phyloP scores from a whole-genome alignment of 352 stramenopile genomes.

The Thalassiosira ordinaria region DNA sequence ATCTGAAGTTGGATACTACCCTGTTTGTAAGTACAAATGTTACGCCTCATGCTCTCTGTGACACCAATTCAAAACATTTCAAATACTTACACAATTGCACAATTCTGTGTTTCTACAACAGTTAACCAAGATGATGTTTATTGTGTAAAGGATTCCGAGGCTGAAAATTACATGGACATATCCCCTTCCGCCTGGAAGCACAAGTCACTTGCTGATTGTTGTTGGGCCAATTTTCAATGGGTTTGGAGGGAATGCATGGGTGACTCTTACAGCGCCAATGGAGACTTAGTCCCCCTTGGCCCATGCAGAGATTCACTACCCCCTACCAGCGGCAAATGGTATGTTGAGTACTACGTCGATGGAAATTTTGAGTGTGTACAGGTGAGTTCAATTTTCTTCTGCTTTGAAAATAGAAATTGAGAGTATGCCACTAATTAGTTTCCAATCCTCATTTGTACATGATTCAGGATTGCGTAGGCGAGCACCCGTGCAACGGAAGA shows the following conservation, averaged over 20 bases:
- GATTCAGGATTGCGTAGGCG: background rate
- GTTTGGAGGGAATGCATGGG: background rate
- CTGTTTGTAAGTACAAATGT: constrained; percentile 6
- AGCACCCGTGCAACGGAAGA: background rate
- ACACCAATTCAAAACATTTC: no score
- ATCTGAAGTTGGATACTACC: background rate
- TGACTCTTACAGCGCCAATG: background rate
- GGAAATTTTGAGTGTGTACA: background rate
- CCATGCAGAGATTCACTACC: background rate
- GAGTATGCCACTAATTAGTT: no score
- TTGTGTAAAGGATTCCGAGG: background rate
- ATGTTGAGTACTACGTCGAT: background rate
- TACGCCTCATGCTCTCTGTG: no score
- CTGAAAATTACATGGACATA: background rate
- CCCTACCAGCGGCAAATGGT: background rate
- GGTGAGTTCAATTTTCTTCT: no score
- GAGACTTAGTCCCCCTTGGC: background rate
- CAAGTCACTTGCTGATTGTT: background rate
- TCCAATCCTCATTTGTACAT: no score
- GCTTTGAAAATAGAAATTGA: no score
- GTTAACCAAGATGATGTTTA: background rate
- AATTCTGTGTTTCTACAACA: no score
- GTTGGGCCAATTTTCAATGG: background rate
- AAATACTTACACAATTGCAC: no score
- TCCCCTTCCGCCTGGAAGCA: background rate